phyloP scores from a whole-genome alignment of 768 basidiomycete genomes.

The Lactifluus rugatus region DNA sequence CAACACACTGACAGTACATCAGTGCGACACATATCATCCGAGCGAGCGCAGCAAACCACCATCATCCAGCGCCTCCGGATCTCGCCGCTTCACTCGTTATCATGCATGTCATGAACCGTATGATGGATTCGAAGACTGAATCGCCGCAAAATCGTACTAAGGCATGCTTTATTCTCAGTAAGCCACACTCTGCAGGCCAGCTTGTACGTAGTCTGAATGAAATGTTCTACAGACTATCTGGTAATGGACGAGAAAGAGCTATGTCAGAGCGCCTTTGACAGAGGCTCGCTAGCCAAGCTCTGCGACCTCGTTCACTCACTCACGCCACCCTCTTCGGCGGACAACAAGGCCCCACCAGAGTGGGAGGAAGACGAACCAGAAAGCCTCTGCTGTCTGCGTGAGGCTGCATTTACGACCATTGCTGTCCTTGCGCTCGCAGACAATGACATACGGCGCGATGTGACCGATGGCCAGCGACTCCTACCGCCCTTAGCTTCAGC shows the following conservation, averaged over 20 bases:
- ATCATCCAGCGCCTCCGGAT: constrained; percentile 30
- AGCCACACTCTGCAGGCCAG: constrained; percentile 21
- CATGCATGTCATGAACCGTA: constrained; percentile 59
- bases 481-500: constrained; percentile 45
- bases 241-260: constrained; percentile 61
- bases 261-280: constrained; percentile 61
- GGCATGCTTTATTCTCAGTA: constrained; percentile 72
- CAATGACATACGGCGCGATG: constrained; percentile 58
- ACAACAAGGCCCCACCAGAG: constrained; percentile 32
- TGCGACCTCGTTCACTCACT: constrained; percentile 41
- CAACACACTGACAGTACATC: neutral
- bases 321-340: constrained; percentile 33
- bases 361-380: constrained; percentile 69
- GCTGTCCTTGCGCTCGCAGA: constrained; percentile 65
- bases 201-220: neutral
- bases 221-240: constrained; percentile 41
- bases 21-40: constrained; percentile 58
- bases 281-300: constrained; percentile 52
- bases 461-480: constrained; percentile 52
- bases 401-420: constrained; percentile 66
- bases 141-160: constrained; percentile 40
- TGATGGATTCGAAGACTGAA: constrained; percentile 39
- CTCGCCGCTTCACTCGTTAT: constrained; percentile 45
- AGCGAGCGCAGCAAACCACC: constrained; percentile 25
- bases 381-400: constrained; percentile 45